Conservation (phyloP, 2,329 filamentous ascomycete species). For the Neospermospora avenae region DNA sequence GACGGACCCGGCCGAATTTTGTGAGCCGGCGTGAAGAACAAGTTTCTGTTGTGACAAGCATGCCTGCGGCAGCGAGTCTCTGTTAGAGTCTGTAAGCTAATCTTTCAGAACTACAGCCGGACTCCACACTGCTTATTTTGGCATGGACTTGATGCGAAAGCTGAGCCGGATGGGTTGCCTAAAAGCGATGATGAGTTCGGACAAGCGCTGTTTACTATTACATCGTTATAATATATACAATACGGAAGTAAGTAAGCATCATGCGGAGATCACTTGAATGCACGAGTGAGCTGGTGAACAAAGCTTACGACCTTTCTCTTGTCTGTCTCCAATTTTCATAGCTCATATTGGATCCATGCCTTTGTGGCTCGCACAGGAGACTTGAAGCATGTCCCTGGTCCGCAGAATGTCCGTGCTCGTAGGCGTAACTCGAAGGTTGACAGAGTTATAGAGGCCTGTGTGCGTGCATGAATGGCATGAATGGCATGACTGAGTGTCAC, state of each 20-base stretch:
- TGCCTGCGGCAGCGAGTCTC: background rate
- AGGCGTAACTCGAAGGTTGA: background rate
- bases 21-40: background rate
- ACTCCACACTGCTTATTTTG: background rate
- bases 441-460: background rate
- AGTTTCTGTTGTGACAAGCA: background rate
- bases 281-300: conserved; percentile 9
- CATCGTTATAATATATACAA: background rate
- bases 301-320: background rate
- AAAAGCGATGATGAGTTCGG: conserved; percentile 16
- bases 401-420: background rate
- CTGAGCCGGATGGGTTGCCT: conserved; percentile 3
- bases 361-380: background rate
- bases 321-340: background rate
- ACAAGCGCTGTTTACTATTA: conserved; percentile 7
- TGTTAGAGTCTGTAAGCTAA: background rate
- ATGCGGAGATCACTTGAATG: conserved; percentile 19
- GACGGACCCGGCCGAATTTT: background rate
- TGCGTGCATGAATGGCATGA: conserved; percentile 4
- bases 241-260: background rate
- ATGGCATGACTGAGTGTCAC: background rate
- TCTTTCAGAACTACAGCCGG: background rate
- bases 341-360: background rate
- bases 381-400: background rate
- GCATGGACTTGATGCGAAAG: conserved; percentile 2